Evolutionary conservation across 1,284 basidiomycete species (phyloP).

Genomic region (Hypsizygus ulmarius): DNA sequence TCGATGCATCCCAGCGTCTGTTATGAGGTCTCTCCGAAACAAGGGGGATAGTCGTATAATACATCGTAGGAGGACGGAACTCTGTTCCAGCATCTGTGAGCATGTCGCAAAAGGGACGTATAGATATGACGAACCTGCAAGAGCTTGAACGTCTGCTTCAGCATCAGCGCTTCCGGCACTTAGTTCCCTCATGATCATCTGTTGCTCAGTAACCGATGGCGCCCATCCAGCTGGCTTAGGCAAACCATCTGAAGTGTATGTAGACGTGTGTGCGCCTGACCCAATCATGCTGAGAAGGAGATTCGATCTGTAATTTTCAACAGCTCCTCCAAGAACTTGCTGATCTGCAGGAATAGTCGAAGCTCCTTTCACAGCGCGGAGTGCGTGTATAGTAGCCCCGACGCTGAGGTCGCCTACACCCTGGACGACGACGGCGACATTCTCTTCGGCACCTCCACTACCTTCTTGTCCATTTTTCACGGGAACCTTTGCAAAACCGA

Average conservation of each 20-base stretch:
- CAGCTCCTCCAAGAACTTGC: slow-evolving; percentile 84
- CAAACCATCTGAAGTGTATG: slow-evolving; percentile 50
- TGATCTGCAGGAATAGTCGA: slow-evolving; percentile 86
- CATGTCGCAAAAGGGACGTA: neutral
- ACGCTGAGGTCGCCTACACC: slow-evolving; percentile 80
- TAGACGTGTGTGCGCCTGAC: slow-evolving; percentile 71
- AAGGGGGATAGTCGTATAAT: slow-evolving; percentile 89
- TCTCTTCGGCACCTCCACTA: slow-evolving; percentile 57
- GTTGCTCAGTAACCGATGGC: slow-evolving; percentile 81
- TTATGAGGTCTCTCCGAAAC: slow-evolving; percentile 82
- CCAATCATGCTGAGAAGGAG: slow-evolving; percentile 87
- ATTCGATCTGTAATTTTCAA: slow-evolving; percentile 94
- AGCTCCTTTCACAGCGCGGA: slow-evolving; percentile 83
- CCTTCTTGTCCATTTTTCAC: slow-evolving; percentile 80
- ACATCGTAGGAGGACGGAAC: slow-evolving; percentile 85
- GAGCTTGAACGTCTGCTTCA: slow-evolving; percentile 78
- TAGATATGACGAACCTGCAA: slow-evolving; percentile 63
- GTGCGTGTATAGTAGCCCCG: slow-evolving; percentile 81
- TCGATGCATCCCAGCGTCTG: slow-evolving; percentile 91
- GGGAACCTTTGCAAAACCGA: slow-evolving; percentile 95
- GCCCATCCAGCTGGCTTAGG: slow-evolving; percentile 61
- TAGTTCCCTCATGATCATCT: slow-evolving; percentile 94
- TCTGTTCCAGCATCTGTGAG: slow-evolving; percentile 43
- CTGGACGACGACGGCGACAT: slow-evolving; percentile 62
- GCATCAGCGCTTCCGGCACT: slow-evolving; percentile 75